Conservation (phyloP, 129 eudicot species). For the Flaveria brownii region DNA sequence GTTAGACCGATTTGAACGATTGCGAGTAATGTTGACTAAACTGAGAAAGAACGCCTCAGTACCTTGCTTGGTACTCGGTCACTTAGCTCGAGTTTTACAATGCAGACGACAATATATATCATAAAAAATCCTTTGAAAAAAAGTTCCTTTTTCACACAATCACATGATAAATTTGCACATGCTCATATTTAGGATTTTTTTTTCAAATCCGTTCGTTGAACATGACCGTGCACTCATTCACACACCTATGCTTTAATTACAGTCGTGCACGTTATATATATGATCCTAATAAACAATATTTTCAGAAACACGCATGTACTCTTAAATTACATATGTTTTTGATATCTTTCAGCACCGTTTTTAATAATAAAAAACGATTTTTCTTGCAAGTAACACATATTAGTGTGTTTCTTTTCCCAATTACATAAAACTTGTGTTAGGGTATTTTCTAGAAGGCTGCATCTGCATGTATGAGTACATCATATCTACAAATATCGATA, state of each 20-base stretch:
- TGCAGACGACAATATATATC: too few relatives aligned
- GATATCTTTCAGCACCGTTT: background rate
- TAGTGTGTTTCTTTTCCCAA: background rate
- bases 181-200: background rate
- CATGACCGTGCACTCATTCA: background rate
- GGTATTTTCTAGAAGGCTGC: constrained; percentile 17
- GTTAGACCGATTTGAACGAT: too few relatives aligned
- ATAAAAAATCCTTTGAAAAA: too few relatives aligned
- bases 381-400: background rate
- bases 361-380: background rate
- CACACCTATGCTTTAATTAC: background rate
- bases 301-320: background rate
- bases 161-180: background rate
- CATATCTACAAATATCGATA: background rate
- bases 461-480: background rate
- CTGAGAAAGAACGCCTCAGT: too few relatives aligned
- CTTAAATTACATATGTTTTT: background rate
- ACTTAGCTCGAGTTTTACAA: too few relatives aligned
- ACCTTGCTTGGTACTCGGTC: too few relatives aligned
- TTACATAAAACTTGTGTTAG: background rate
- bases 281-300: too few relatives aligned
- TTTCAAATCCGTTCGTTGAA: background rate
- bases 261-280: too few relatives aligned
- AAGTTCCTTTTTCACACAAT: too few relatives aligned
- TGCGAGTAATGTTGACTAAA: too few relatives aligned